Percentiles rank a stretch among this genome's conserved stretches.
These are phyloP conservation scores for Chrysoporthe puriensis DNA, from an alignment of 2,329 filamentous ascomycete species.

Conservation along the genomic window DNA sequence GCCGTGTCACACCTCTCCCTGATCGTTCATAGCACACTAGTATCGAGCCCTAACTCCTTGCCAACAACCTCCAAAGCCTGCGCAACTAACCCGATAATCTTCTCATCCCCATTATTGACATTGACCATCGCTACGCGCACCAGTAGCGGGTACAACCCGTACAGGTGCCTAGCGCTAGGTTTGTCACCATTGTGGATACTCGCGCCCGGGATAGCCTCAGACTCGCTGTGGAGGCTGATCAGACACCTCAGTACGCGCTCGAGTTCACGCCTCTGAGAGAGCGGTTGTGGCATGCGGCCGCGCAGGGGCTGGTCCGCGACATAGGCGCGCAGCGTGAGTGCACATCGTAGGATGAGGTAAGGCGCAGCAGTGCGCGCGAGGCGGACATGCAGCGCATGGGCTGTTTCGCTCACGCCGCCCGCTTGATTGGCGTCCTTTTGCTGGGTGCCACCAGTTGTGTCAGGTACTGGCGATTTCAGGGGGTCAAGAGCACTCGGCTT, in stretches of 20 bases:
- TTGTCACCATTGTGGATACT: constrained; percentile 55
- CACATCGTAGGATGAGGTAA: constrained; percentile 80
- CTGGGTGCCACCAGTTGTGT: constrained; percentile 22
- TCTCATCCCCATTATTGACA: constrained; percentile 60
- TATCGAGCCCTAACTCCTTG: constrained; percentile 51
- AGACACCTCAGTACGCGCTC: constrained; percentile 70
- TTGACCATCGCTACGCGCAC: constrained; percentile 65
- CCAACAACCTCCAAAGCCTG: constrained; percentile 67
- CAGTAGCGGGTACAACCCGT: constrained; percentile 79
- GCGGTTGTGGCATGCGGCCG: constrained; percentile 85
- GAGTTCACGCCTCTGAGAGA: constrained; percentile 79
- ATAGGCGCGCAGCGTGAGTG: constrained; percentile 80
- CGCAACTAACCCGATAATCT: constrained; percentile 60
- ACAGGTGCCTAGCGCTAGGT: constrained; percentile 70
- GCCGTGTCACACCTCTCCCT: background rate
- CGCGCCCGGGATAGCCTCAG: constrained; percentile 66
- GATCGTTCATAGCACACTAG: background rate
- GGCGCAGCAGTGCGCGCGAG: constrained; percentile 79
- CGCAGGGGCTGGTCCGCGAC: constrained; percentile 89
- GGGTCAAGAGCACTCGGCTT: constrained; percentile 30
- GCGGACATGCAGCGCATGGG: constrained; percentile 50
- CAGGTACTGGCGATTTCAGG: constrained; percentile 26
- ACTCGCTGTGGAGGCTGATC: constrained; percentile 69
- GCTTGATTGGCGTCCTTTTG: constrained; percentile 28
- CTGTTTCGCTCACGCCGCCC: constrained; percentile 33